A percentile compares a stretch with the other conserved stretches of the same genome.
Conservation (phyloP, 1,284 basidiomycete genomes). For the Crepidotus sp. region DNA sequence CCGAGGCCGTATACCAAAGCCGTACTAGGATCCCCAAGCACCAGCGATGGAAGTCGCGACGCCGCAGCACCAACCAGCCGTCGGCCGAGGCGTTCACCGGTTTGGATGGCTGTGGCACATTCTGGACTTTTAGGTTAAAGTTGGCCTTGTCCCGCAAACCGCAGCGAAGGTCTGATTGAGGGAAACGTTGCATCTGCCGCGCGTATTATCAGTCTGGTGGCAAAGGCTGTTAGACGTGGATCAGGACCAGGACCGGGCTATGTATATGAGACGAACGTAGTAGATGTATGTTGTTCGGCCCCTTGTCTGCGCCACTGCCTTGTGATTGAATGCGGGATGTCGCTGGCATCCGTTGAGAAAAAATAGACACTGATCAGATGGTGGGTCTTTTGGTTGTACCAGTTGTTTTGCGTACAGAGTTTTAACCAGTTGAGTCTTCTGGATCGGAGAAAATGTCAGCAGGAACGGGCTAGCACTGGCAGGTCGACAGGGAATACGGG, state of each 20-base stretch:
- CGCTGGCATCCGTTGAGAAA: not conserved
- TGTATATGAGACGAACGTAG: not conserved
- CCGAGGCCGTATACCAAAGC: not conserved
- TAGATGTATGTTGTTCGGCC: not conserved
- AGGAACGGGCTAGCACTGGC: not conserved
- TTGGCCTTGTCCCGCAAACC: not conserved
- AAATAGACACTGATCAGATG: slow-evolving; percentile 1
- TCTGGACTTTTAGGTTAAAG: slow-evolving; percentile 9
- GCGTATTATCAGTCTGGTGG: slow-evolving; percentile 1
- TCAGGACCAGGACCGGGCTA: slow-evolving; percentile 11
- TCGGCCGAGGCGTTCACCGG: not conserved
- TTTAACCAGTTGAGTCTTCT: slow-evolving; percentile 12
- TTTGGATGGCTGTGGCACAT: slow-evolving; percentile 2
- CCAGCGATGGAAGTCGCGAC: slow-evolving; percentile 2
- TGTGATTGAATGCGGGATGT: slow-evolving; percentile 4
- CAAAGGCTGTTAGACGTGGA: slow-evolving; percentile 8
- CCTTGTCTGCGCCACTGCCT: slow-evolving; percentile 2
- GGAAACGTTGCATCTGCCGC: slow-evolving; percentile 9
- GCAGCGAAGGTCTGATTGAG: slow-evolving; percentile 3
- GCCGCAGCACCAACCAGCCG: not conserved
- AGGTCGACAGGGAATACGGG: slow-evolving; percentile 13
- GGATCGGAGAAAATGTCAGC: slow-evolving; percentile 7
- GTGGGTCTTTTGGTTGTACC: not conserved
- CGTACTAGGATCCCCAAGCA: slow-evolving; percentile 2
- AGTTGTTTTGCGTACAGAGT: not conserved